phyloP scores from a whole-genome alignment of 2,329 filamentous ascomycete species.

The Sarocladium brachiariae region DNA sequence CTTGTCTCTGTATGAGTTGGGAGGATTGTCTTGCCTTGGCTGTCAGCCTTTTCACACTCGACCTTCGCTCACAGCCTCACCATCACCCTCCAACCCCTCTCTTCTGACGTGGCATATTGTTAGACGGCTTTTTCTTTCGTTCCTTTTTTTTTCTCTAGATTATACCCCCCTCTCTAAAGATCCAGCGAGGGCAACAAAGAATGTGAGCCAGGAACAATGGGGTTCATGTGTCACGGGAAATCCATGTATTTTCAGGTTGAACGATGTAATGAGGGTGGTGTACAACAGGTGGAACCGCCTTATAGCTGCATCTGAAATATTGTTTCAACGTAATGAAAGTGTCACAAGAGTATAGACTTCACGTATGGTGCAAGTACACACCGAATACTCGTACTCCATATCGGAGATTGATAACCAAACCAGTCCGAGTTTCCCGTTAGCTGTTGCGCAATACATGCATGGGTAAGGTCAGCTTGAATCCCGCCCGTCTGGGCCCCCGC shows the following conservation, averaged over 20 bases:
- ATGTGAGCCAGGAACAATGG: background rate
- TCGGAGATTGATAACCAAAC: background rate
- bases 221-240: background rate
- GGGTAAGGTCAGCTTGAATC: background rate
- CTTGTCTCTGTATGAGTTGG: background rate
- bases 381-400: too few relatives aligned
- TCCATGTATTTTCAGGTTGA: background rate
- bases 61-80: too few relatives aligned
- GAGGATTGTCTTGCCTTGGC: background rate
- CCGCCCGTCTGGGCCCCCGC: background rate
- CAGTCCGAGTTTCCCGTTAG: background rate
- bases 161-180: conserved; percentile 4
- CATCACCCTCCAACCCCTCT: background rate
- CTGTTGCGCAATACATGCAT: background rate
- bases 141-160: too few relatives aligned
- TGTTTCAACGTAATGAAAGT: background rate
- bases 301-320: background rate
- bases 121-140: conserved; percentile 7
- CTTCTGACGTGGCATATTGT: conserved; percentile 5
- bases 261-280: background rate
- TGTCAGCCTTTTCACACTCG: too few relatives aligned
- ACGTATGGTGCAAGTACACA: too few relatives aligned
- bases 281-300: too few relatives aligned
- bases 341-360: too few relatives aligned
- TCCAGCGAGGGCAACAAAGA: background rate